Evolutionary conservation across 352 stramenopile species (phyloP), one percentile per base, ranked within the genome.

Genomic region (Nothophytophthora sp.): DNA sequence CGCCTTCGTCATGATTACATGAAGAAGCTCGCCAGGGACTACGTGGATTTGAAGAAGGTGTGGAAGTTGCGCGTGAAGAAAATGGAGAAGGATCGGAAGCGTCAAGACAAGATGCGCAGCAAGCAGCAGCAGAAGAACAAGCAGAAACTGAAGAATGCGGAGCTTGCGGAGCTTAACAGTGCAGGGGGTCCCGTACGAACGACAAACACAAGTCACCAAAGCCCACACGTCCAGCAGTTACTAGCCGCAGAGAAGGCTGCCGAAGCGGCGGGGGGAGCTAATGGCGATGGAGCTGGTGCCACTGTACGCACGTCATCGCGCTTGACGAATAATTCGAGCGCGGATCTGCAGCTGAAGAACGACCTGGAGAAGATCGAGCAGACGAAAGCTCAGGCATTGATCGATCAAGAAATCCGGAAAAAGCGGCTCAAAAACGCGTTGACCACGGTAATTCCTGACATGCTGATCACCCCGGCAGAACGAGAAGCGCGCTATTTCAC

Each of bases 31-130:
- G 83, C 86, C 5, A 67, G 77, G 15, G 86, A 95, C 20, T 95
- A 92, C 33, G 55, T 93, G 5, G 77, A 92, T 12, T 47, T 93
- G 33, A 90, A 94, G 36, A 90, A 88, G 45, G 50, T 67, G 15
- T 95, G 86, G 86, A 90, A 91, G 46, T 33, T 75, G n/a, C 79
- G 81, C 19, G 81, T 95, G 24, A 95, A 94, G 53, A 88, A 77
- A 47, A 73, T 95, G 41, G 86, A 95, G 50, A 95, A 95, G 49
- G 86, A 92, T 43, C 76, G 83, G 12, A 95, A 95, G 44, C 79
- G 81, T 2, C 81, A 91, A 59, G 83, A 92, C 36, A 95, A 95
- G 42, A 38, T 88, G 20, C 74, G 83, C 5, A 68, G 56, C 28
- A 95, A 95, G 47, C 78, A 81, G 47, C 79, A 92, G 29, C 55